Evolutionary conservation across 2,329 filamentous ascomycete species (phyloP), one percentile per base, ranked within the genome.

Genomic region (Acephala macrosclerotiorum): DNA sequence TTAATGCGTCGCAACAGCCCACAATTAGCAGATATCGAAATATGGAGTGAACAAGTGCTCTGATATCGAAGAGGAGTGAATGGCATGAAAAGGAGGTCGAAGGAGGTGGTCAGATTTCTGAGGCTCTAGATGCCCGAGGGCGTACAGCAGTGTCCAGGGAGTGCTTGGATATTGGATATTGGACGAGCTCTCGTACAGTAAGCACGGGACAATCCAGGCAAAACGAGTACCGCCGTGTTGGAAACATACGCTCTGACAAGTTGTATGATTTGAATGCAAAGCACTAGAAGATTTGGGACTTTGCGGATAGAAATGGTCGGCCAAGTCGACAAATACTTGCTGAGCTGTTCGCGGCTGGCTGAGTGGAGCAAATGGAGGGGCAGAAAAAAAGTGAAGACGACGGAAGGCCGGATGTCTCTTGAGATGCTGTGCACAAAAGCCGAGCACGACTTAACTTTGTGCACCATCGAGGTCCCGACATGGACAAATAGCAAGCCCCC

Each of bases 91-190:
- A 53, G 18, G 36, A 63, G 53, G 35, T 29, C 25, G 42, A 64
- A 36, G 55, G 22, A 35, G 40, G 49, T 38, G 60, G 22, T 59
- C 11, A 59, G 60, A 58, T 55, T 45, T 60, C 33, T 64, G 60
- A 68, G 68, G 62, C 68, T 70, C 64, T 63, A 61, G 51, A 66
- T 57, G 63, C 29, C 47, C 58, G 56, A 61, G 55, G 66, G 63
- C 25, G 59, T 58, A 56, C 61, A 63, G 58, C 25, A n/a, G 29
- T 40, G 25, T 40, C 57, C 53, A 60, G 62, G 59, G 38, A 38
- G 40, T 25, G 58, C 60, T 63, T 60, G 55, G n/a, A 57, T 40
- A 40, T 25, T 22, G 64, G 57, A 40, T 57, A 61, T 66, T 53
- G 42, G 57, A 57, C n/a, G 56, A 47, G 61, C 51, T 65, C 58